Conservation (phyloP, 1,139 yeast genomes). For the Pichia sp. region DNA sequence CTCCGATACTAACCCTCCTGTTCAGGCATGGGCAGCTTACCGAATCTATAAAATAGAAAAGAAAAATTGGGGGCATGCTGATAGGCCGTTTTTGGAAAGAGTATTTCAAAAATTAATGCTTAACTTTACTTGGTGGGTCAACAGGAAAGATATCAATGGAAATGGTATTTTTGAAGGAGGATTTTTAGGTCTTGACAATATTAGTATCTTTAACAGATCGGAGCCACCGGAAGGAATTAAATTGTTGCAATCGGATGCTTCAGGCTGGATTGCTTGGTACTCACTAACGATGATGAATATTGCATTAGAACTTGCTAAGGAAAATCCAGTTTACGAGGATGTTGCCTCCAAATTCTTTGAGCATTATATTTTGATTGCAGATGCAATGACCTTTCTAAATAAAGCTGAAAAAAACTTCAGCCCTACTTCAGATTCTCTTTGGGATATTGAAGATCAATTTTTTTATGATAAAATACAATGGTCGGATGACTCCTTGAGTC, state of each 20-base stretch:
- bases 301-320: constrained; percentile 83
- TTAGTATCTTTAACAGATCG: constrained; percentile 88
- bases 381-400: constrained; percentile 79
- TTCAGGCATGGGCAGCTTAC: constrained; percentile 95
- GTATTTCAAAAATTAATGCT: constrained; percentile 85
- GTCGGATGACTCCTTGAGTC: constrained; percentile 65
- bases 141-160: constrained; percentile 83
- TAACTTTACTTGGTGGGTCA: constrained; percentile 98
- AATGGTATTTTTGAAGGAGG: constrained; percentile 94
- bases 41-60: constrained; percentile 86
- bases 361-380: constrained; percentile 87
- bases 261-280: constrained; percentile 98
- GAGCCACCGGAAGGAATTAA: constrained; percentile 96
- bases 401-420: constrained; percentile 34
- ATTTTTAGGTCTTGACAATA: constrained; percentile 86
- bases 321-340: constrained; percentile 84
- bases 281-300: constrained; percentile 88
- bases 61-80: constrained; percentile 77
- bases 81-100: constrained; percentile 77
- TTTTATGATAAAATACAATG: constrained; percentile 89
- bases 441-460: constrained; percentile 89
- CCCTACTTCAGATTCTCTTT: constrained; percentile 57
- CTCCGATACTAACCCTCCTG: constrained; percentile 94
- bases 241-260: constrained; percentile 91
- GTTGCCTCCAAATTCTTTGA: constrained; percentile 94